Conservation (phyloP, 768 basidiomycete species). For the Glaciozyma antarctica region DNA sequence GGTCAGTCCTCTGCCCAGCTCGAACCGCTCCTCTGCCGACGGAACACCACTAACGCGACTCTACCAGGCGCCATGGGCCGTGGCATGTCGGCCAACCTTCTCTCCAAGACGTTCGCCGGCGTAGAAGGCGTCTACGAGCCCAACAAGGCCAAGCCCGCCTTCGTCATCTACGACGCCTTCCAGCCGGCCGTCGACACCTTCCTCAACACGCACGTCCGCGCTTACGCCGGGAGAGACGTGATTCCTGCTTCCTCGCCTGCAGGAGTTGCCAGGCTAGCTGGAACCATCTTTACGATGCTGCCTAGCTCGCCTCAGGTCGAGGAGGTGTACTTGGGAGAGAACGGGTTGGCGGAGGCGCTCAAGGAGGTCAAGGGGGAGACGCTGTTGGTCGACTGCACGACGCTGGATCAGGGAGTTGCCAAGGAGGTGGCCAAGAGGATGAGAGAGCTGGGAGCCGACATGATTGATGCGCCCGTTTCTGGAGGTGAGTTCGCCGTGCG, state of each 20-base stretch:
- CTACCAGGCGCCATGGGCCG: conserved; percentile 54
- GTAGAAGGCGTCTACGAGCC: conserved; percentile 9
- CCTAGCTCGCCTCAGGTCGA: conserved; percentile 83
- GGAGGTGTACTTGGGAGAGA: conserved; percentile 55
- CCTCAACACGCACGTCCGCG: conserved; percentile 47
- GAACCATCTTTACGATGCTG: conserved; percentile 74
- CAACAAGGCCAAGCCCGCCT: conserved; percentile 39
- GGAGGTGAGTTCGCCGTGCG: conserved; percentile 55
- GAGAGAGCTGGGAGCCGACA: conserved; percentile 50
- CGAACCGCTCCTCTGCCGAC: background rate
- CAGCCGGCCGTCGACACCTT: conserved; percentile 54
- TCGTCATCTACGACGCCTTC: conserved; percentile 70
- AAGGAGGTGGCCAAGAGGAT: conserved; percentile 51
- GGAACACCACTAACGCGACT: background rate
- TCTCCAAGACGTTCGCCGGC: conserved; percentile 54
- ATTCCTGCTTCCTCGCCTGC: conserved; percentile 56
- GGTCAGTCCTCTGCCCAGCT: conserved; percentile 44
- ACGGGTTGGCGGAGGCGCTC: conserved; percentile 60
- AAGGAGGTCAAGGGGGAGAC: conserved; percentile 46
- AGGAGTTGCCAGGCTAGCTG: conserved; percentile 42
- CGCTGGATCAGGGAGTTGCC: conserved; percentile 69
- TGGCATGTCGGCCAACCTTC: conserved; percentile 76
- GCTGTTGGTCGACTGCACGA: conserved; percentile 81
- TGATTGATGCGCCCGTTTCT: conserved; percentile 91
- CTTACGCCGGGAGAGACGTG: conserved; percentile 55